phyloP scores from a whole-genome alignment of 257 asterid species.

The Nicotiana sylvestris region DNA sequence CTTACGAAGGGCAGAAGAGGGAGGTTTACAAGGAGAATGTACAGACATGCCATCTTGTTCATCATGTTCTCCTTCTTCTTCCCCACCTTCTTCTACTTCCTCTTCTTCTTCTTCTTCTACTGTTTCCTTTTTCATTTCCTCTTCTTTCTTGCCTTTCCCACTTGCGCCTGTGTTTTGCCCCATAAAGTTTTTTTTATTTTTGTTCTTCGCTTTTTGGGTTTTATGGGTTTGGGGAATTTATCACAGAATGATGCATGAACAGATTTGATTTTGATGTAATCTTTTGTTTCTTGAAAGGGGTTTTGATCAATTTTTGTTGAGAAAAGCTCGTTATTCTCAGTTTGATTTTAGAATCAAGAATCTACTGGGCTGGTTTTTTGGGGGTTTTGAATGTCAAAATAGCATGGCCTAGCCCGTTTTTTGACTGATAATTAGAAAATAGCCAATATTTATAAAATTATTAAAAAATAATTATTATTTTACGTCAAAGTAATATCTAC shows the following conservation, averaged over 20 bases:
- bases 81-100: conserved; percentile 21
- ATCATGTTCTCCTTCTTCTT: conserved; percentile 34
- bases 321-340: background rate
- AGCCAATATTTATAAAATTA: no score
- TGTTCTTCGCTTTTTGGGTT: conserved; percentile 2
- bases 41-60: conserved; percentile 89
- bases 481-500: no score
- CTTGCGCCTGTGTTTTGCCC: conserved; percentile 17
- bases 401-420: no score
- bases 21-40: conserved; percentile 86
- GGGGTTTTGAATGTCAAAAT: background rate
- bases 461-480: no score
- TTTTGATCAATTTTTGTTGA: background rate
- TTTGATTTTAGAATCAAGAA: background rate
- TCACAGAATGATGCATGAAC: background rate
- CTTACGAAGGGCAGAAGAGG: conserved; percentile 52
- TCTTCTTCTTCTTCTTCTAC: conserved; percentile 10
- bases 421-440: no score
- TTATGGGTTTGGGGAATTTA: background rate
- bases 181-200: background rate
- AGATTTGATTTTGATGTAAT: background rate
- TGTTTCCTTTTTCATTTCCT: conserved; percentile 13
- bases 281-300: background rate
- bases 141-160: conserved; percentile 29
- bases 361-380: background rate